Conservation (phyloP, 495 filamentous ascomycete species). For the Lasiosphaeria miniovina region DNA sequence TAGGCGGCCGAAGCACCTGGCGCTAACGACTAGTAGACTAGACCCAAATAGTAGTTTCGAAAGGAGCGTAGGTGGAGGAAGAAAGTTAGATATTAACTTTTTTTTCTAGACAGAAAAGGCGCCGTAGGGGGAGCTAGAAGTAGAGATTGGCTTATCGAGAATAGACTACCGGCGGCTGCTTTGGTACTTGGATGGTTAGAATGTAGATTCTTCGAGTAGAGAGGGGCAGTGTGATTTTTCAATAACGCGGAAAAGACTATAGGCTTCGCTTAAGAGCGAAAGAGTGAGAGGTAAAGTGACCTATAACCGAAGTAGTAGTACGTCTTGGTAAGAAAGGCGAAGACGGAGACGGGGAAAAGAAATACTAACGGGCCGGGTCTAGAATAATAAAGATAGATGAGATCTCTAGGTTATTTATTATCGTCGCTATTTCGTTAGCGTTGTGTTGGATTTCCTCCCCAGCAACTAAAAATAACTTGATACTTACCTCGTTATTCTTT, state of each 20-base stretch:
- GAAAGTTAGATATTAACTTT: not conserved
- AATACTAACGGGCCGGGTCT: slow-evolving; percentile 10
- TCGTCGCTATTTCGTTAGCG: slow-evolving; percentile 5
- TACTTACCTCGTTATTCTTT: too few species aligned
- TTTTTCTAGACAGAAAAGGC: too few species aligned
- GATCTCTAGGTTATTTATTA: slow-evolving; percentile 20
- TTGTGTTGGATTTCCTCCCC: slow-evolving; percentile 6
- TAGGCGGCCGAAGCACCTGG: slow-evolving; percentile 41
- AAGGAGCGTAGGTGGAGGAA: not conserved
- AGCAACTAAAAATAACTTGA: too few species aligned
- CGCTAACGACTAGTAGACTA: slow-evolving; percentile 21
- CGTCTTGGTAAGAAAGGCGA: slow-evolving; percentile 3
- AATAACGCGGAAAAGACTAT: slow-evolving; percentile 25
- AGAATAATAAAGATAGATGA: slow-evolving; percentile 21
- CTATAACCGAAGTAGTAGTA: not conserved
- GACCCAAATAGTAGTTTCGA: slow-evolving; percentile 6
- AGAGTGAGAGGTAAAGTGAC: not conserved
- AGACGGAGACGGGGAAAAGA: slow-evolving; percentile 16
- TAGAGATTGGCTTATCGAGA: slow-evolving; percentile 5
- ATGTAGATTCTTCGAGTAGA: slow-evolving; percentile 30
- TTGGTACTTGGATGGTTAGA: slow-evolving; percentile 9
- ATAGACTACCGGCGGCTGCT: slow-evolving; percentile 6
- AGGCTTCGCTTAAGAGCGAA: not conserved
- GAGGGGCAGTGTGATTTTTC: slow-evolving; percentile 36
- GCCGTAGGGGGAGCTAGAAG: not conserved